Conservation (phyloP, 805 yeast genomes). For the Torulaspora indica region DNA sequence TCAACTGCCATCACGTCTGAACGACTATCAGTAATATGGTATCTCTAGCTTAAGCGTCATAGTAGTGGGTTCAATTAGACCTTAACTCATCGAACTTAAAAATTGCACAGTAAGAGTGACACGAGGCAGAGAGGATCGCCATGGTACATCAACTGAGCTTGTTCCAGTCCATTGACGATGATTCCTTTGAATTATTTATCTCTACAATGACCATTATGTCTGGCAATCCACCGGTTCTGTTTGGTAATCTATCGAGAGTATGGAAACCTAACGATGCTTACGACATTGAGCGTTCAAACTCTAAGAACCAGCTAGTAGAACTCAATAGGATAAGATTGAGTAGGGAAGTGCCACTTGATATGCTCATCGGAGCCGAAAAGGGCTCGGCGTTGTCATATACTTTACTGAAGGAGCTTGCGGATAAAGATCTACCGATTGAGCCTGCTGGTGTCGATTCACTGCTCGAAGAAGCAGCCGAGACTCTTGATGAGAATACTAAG, state of each 20-base stretch:
- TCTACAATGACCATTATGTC: conserved; percentile 30
- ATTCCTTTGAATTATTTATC: conserved; percentile 27
- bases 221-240: conserved; percentile 32
- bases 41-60: not conserved
- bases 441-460: conserved; percentile 3
- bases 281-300: conserved; percentile 26
- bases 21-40: not conserved
- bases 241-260: conserved; percentile 25
- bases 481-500: too few species aligned
- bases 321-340: conserved; percentile 31
- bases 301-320: conserved; percentile 33
- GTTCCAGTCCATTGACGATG: conserved; percentile 30
- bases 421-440: conserved; percentile 18
- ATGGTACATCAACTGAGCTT: conserved; percentile 36
- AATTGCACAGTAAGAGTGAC: not conserved
- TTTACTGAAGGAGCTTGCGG: conserved; percentile 17
- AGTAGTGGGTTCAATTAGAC: not conserved
- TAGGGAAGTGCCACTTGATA: conserved; percentile 24
- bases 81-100: not conserved
- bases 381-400: conserved; percentile 16
- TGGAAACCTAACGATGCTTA: conserved; percentile 31
- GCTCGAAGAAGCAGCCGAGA: conserved; percentile 2
- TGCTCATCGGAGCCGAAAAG: conserved; percentile 3
- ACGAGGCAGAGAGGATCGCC: not conserved
- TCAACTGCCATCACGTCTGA: conserved; percentile 36